Evolutionary conservation across 2,329 filamentous ascomycete species (phyloP), one percentile per base, ranked within the genome.

Genomic region (Ophiognomonia clavigignenti-juglandacearum): DNA sequence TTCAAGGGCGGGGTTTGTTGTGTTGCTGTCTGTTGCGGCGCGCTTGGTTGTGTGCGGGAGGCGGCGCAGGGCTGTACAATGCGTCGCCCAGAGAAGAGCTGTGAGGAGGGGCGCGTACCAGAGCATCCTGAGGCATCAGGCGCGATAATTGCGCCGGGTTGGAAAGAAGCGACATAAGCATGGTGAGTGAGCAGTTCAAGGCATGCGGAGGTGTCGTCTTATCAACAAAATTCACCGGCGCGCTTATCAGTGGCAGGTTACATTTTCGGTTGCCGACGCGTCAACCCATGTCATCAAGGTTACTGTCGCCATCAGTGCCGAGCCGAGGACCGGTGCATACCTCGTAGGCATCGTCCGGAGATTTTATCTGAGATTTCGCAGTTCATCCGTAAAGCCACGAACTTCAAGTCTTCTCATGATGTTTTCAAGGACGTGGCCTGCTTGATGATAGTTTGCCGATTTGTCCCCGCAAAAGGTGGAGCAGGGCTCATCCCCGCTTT

Each of bases 1-100:
- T 39, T 61, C 56, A 10, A 56, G 19, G 13, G n/a, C 32, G n/a
- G 16, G 13, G 32, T 7, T 16, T 7, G n/a, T 20, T 16, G 32
- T 16, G 32, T 14, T 16, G n/a, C 19, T 35, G 16, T 35, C 32
- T 14, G n/a, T 16, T 16, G 32, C 32, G n/a, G n/a, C n/a, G n/a
- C 32, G 32, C 9, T 35, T 16, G 32, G 16, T 16, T 16, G 32
- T 6, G 9, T 35, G 32, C 6, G 32, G 32, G n/a, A 35, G 32
- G n/a, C 32, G 32, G 7, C 32, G 32, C 14, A 35, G 32, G 14
- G 13, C 32, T 5, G 14, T 16, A 16, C 32, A 35, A 16, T 35
- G 32, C 3, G 32, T 18, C n/a, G 16, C 32, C 14, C 16, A 16
- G 4, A 34, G 32, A 16, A 35, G 32, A 16, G 19, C 14, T 14